Evolutionary conservation across 1,284 basidiomycete genomes (phyloP), one percentile per base, ranked within the genome.

Genomic region (Heliocybe sulcata): DNA sequence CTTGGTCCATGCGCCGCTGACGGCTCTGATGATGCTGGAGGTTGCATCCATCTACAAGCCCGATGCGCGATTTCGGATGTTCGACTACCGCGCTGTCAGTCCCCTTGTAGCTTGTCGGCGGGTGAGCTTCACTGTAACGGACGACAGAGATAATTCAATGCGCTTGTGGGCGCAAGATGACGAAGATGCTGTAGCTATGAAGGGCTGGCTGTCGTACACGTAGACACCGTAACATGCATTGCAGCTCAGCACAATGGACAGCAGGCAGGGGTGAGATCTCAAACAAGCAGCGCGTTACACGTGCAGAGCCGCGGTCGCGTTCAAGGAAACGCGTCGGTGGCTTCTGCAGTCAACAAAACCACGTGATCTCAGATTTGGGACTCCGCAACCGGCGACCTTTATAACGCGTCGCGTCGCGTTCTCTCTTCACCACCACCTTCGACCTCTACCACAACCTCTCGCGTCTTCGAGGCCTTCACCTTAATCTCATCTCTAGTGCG

Each of bases 1-100:
- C 14, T 77, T 93, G 14, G 87, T 93, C 6, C 91, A 93, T 64
- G 90, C 87, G 0, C 90, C 91, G 22, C 70, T 93, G 48, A 92
- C 84, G 1, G 87, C 90, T 0, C 73, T 90, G 51, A 82, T 92
- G 77, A 72, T 92, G 3, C 72, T 92, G 45, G 89, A 92, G 63
- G 70, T 78, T 0, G 73, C 81, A 25, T 67, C 72, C 10, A 72
- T 79, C 58, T 67, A 81, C 50, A 67, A 74, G 48, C 79, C 80
- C 1, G 64, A 69, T 10, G 65, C 71, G 3, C 63, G 69, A 19
- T 64, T 91, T 54, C 69, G 65, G 48, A 60, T 68, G 1, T 91
- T 90, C 60, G 81, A 83, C 55, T 92, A 92, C 65, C 77, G 86
- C 45, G 91, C 91, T 10, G 78, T 80, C 45, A 88, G 87, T 61